Evolutionary conservation across 345 rosid genomes (phyloP).

Genomic region (Brassica juncea): DNA sequence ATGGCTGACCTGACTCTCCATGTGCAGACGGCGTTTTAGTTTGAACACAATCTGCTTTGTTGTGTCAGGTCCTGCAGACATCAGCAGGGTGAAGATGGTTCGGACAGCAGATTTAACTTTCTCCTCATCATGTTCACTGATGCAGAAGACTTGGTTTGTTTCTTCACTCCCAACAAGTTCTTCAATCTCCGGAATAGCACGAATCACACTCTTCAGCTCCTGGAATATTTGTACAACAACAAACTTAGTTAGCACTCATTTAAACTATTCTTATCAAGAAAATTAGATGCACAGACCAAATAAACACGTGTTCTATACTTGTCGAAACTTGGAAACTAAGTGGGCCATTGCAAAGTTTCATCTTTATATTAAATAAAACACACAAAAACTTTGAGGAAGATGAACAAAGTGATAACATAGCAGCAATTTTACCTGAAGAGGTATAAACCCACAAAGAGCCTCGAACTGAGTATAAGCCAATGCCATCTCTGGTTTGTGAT

Average conservation of each 20-base stretch:
- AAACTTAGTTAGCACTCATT: neutral
- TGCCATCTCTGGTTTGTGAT: conserved; percentile 99
- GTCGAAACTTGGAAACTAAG: neutral
- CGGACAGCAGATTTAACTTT: conserved; percentile 62
- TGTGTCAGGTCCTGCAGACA: conserved; percentile 72
- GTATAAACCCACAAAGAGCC: conserved; percentile 87
- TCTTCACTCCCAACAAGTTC: conserved; percentile 72
- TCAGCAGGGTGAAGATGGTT: conserved; percentile 75
- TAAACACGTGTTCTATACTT: neutral
- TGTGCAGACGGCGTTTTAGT: conserved; percentile 63
- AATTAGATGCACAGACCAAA: neutral
- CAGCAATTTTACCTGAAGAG: conserved; percentile 54
- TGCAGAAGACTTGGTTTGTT: conserved; percentile 48
- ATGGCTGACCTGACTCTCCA: conserved; percentile 64
- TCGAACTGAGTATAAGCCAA: conserved; percentile 89
- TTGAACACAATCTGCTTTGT: conserved; percentile 56
- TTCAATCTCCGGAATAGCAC: conserved; percentile 75
- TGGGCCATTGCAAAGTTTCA: conserved; percentile 24
- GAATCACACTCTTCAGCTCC: conserved; percentile 88
- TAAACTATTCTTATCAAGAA: neutral
- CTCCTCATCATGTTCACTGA: conserved; percentile 52
- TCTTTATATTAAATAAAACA: neutral
- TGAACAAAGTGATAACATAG: neutral
- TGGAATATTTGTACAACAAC: conserved; percentile 32
- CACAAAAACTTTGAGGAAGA: neutral